A percentile compares a stretch with the other conserved stretches of the same genome.
Conservation (phyloP, 352 stramenopile genomes). For the Peronospora tabacina region DNA sequence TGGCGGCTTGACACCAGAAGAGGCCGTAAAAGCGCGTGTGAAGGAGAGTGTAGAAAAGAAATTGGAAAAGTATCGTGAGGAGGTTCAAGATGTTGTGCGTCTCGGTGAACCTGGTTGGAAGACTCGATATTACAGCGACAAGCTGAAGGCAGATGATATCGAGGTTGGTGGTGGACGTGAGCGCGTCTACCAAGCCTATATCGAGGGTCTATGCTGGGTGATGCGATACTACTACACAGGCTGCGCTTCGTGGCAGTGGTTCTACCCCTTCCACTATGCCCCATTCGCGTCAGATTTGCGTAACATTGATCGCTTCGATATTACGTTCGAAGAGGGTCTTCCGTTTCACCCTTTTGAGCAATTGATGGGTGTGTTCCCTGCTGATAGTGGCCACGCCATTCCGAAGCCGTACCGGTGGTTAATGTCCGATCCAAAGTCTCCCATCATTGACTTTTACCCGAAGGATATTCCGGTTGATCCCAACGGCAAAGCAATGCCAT, state of each 20-base stretch:
- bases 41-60: constrained; percentile 71
- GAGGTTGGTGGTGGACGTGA: constrained; percentile 80
- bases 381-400: constrained; percentile 89
- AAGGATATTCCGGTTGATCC: constrained; percentile 94
- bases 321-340: constrained; percentile 91
- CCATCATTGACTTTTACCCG: constrained; percentile 96
- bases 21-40: constrained; percentile 75
- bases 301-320: constrained; percentile 83
- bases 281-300: constrained; percentile 90
- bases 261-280: constrained; percentile 99
- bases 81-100: constrained; percentile 90
- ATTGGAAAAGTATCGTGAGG: constrained; percentile 73
- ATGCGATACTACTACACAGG: constrained; percentile 99
- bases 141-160: constrained; percentile 83
- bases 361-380: constrained; percentile 97
- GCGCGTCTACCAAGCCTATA: constrained; percentile 91
- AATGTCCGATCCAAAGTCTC: constrained; percentile 92
- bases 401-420: constrained; percentile 91
- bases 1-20: constrained; percentile 45
- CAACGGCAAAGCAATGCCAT: constrained; percentile 98
- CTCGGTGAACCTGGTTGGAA: constrained; percentile 97
- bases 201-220: constrained; percentile 98
- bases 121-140: constrained; percentile 86
- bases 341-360: constrained; percentile 97
- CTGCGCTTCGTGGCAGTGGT: constrained; percentile 99